These are phyloP conservation scores for Puccinia brachypodii DNA, from an alignment of 1,284 basidiomycete species.

Conservation along the genomic window DNA sequence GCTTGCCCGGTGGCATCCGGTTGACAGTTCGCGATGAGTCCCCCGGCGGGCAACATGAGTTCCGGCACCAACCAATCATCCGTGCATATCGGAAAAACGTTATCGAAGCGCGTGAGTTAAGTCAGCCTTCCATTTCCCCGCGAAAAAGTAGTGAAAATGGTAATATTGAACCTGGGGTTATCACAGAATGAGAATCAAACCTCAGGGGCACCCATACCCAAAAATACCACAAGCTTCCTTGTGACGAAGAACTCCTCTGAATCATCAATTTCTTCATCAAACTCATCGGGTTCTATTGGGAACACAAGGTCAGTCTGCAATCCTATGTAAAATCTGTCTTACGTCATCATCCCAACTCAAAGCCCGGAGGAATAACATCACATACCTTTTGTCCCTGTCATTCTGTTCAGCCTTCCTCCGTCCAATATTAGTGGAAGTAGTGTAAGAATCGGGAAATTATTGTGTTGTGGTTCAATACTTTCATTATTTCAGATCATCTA, in stretches of 20 bases:
- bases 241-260: not conserved
- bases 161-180: not conserved
- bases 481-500: not conserved
- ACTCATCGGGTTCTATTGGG: not conserved
- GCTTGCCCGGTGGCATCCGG: not conserved
- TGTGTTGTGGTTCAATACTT: not conserved
- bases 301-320: not conserved
- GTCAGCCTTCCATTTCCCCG: too few relatives aligned
- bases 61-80: not conserved
- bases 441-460: slow-evolving; percentile 17
- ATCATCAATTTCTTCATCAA: not conserved
- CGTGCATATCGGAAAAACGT: not conserved
- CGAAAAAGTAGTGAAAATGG: not conserved
- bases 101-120: slow-evolving; percentile 22
- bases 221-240: not conserved
- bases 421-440: not conserved
- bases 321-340: not conserved
- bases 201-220: not conserved
- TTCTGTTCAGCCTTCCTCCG: not conserved
- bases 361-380: not conserved
- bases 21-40: slow-evolving; percentile 12
- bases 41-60: not conserved
- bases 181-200: slow-evolving; percentile 1
- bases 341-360: not conserved
- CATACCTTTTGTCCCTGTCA: not conserved